A percentile compares a stretch with the other conserved stretches of the same genome.
phyloP scores from a whole-genome alignment of 2,329 filamentous ascomycete species.

The Talaromyces sp. region DNA sequence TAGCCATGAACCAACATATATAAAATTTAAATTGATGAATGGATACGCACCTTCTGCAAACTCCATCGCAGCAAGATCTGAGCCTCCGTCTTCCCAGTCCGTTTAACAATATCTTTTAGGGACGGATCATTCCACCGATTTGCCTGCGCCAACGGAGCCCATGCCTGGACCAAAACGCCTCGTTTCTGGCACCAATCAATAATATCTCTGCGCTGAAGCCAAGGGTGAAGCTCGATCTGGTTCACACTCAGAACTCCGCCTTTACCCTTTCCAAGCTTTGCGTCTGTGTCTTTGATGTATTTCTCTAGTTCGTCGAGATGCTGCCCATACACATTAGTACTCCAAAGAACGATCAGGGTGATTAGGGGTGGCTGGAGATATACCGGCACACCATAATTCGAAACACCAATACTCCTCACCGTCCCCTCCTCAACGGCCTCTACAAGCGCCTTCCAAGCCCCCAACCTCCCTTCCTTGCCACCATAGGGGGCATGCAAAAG shows the following conservation, averaged over 20 bases:
- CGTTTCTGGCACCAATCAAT: slow-evolving; percentile 70
- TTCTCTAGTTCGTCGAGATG: slow-evolving; percentile 43
- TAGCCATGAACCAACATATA: too few relatives aligned
- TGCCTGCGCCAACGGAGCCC: slow-evolving; percentile 49
- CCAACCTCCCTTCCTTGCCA: slow-evolving; percentile 38
- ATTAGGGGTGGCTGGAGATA: not conserved
- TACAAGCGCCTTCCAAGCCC: slow-evolving; percentile 43
- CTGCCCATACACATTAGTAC: not conserved
- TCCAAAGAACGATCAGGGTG: too few relatives aligned
- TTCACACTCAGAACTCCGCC: slow-evolving; percentile 75
- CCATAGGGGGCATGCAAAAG: slow-evolving; percentile 43
- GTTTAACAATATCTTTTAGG: slow-evolving; percentile 47
- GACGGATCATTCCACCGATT: slow-evolving; percentile 53
- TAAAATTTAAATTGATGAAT: too few relatives aligned
- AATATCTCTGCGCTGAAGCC: slow-evolving; percentile 77
- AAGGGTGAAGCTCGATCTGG: slow-evolving; percentile 88
- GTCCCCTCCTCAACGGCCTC: slow-evolving; percentile 41
- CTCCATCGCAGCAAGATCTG: not conserved
- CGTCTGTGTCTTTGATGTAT: slow-evolving; percentile 34
- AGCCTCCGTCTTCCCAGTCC: not conserved
- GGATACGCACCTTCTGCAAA: not conserved
- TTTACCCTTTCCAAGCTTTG: slow-evolving; percentile 50
- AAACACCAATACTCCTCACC: slow-evolving; percentile 43
- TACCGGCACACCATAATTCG: slow-evolving; percentile 39
- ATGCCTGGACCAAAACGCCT: slow-evolving; percentile 61